Conservation (phyloP, 805 yeast species). For the Metschnikowia orientalis region DNA sequence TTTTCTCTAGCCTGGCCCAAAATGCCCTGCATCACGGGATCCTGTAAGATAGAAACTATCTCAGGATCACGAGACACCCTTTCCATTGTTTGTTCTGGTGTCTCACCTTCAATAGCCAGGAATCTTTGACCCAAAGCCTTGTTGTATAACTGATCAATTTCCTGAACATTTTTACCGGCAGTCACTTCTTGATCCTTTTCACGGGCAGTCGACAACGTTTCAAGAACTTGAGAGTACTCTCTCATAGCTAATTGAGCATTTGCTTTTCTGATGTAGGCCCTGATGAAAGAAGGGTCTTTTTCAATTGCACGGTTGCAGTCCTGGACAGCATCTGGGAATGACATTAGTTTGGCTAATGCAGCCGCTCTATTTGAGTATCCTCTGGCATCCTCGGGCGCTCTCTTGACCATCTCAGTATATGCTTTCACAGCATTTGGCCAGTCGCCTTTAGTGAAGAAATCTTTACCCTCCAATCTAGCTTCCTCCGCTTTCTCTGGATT, state of each 20-base stretch:
- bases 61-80: conserved; percentile 93
- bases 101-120: conserved; percentile 78
- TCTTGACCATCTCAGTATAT: conserved; percentile 91
- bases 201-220: conserved; percentile 76
- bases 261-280: conserved; percentile 97
- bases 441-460: conserved; percentile 80
- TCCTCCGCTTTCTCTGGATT: conserved; percentile 92
- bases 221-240: conserved; percentile 77
- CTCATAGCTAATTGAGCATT: conserved; percentile 87
- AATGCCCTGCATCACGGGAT: conserved; percentile 94
- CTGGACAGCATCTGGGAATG: conserved; percentile 92
- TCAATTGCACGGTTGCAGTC: conserved; percentile 90
- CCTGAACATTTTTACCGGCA: conserved; percentile 53
- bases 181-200: conserved; percentile 63
- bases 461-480: conserved; percentile 91
- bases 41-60: conserved; percentile 80
- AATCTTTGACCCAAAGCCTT: conserved; percentile 80
- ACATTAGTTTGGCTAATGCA: conserved; percentile 86
- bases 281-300: conserved; percentile 81
- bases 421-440: conserved; percentile 97
- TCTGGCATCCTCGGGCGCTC: conserved; percentile 95
- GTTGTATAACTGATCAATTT: conserved; percentile 75
- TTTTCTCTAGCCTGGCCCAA: conserved; percentile 89
- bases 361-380: conserved; percentile 99
- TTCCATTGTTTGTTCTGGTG: conserved; percentile 90